Percentiles rank a stretch among this genome's conserved stretches.
These are phyloP conservation scores for Flammula alnicola DNA, from an alignment of 1,284 basidiomycete species.

Conservation along the genomic window DNA sequence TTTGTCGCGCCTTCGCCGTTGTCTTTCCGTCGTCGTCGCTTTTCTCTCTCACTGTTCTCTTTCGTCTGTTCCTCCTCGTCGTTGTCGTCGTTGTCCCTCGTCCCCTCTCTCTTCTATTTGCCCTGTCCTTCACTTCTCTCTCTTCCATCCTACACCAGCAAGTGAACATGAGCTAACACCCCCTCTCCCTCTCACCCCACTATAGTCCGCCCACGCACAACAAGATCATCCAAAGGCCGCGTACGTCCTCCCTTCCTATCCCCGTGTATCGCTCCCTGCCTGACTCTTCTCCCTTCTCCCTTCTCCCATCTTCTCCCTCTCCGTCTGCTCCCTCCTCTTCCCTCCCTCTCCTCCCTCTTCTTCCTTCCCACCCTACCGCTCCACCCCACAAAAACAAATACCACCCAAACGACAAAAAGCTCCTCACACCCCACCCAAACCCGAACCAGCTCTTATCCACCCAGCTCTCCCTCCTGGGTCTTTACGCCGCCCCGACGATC, in stretches of 20 bases:
- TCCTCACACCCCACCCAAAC: slow-evolving; percentile 8
- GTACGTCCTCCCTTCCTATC: slow-evolving; percentile 39
- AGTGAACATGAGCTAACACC: neutral
- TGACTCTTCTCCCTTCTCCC: slow-evolving; percentile 5
- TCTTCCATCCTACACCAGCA: too few species aligned
- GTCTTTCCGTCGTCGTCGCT: neutral
- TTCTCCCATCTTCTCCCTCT: slow-evolving; percentile 37
- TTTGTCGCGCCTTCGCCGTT: slow-evolving; percentile 4
- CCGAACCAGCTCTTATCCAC: slow-evolving; percentile 50
- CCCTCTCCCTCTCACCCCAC: slow-evolving; percentile 2
- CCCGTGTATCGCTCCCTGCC: neutral
- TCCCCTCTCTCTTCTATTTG: neutral
- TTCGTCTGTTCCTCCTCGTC: slow-evolving; percentile 4
- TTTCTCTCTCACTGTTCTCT: slow-evolving; percentile 1
- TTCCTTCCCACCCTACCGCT: neutral
- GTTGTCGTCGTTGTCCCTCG: neutral
- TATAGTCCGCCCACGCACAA: slow-evolving; percentile 72
- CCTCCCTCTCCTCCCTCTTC: slow-evolving; percentile 40
- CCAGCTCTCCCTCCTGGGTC: slow-evolving; percentile 73
- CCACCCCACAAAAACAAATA: neutral
- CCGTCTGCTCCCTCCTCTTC: slow-evolving; percentile 59
- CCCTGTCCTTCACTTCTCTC: neutral
- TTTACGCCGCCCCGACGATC: slow-evolving; percentile 79
- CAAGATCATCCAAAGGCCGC: slow-evolving; percentile 63
- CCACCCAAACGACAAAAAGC: neutral